phyloP scores from a whole-genome alignment of 352 stramenopile species.

The Phytophthora fragariaefolia region DNA sequence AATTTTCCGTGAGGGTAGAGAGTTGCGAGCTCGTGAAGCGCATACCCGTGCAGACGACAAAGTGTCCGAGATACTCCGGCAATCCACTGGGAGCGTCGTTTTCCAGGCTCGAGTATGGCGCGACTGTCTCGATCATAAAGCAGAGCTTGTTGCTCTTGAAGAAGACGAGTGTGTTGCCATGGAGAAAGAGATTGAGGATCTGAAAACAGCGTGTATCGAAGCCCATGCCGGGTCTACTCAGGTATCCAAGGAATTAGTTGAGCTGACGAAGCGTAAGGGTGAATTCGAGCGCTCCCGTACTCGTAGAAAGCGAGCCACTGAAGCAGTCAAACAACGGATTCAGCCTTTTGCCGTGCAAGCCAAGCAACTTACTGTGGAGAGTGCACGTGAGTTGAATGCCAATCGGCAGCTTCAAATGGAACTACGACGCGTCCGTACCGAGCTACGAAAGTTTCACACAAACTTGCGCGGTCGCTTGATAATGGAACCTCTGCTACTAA shows the following conservation, averaged over 20 bases:
- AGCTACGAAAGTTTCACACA: constrained; percentile 49
- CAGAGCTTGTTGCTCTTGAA: constrained; percentile 49
- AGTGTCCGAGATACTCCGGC: constrained; percentile 38
- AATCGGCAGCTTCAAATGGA: constrained; percentile 69
- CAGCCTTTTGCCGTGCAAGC: constrained; percentile 69
- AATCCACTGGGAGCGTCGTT: constrained; percentile 45
- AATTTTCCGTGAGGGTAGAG: constrained; percentile 51
- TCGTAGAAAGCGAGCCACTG: constrained; percentile 25
- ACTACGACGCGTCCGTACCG: constrained; percentile 40
- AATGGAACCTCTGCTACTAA: constrained; percentile 63
- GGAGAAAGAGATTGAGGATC: constrained; percentile 56
- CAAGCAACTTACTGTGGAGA: constrained; percentile 64
- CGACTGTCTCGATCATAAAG: constrained; percentile 61
- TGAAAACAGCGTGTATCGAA: constrained; percentile 52
- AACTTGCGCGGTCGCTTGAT: constrained; percentile 51
- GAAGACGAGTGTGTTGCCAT: constrained; percentile 48
- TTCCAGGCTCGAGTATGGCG: constrained; percentile 79
- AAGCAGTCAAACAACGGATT: constrained; percentile 57
- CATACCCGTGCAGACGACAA: constrained; percentile 42
- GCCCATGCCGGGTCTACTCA: constrained; percentile 48
- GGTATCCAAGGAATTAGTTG: constrained; percentile 42
- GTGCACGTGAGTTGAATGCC: constrained; percentile 47
- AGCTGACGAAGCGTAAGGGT: constrained; percentile 45
- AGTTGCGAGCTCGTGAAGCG: constrained; percentile 30
- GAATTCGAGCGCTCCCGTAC: constrained; percentile 41